These are phyloP conservation scores for Lepidopterella palustris DNA, from an alignment of 495 filamentous ascomycete genomes.

Conservation along the genomic window DNA sequence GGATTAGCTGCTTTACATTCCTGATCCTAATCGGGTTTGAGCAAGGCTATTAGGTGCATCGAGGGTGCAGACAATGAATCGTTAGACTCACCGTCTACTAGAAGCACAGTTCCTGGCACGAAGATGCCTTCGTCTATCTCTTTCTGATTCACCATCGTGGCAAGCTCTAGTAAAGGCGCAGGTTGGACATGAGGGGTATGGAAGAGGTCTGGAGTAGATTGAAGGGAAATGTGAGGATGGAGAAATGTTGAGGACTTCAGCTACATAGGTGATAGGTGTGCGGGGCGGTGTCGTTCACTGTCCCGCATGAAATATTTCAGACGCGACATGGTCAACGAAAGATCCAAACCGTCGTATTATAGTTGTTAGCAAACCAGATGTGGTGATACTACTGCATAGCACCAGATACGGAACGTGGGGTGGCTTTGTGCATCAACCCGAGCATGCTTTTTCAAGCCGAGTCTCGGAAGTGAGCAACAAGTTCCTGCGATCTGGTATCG, in stretches of 20 bases:
- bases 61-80: too few species aligned
- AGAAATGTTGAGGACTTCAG: neutral
- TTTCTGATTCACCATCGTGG: neutral
- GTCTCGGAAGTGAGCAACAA: too few species aligned
- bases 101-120: neutral
- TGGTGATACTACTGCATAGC: neutral
- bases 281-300: neutral
- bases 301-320: too few species aligned
- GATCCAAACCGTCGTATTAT: neutral
- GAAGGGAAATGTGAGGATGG: neutral
- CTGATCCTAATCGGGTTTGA: too few species aligned
- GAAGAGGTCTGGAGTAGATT: neutral
- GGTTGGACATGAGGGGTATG: neutral
- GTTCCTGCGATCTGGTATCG: too few species aligned
- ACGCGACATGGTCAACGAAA: neutral
- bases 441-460: too few species aligned
- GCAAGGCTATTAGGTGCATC: too few species aligned
- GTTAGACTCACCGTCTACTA: neutral
- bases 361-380: neutral
- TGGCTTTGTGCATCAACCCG: too few species aligned
- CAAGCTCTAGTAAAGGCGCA: neutral
- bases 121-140: neutral
- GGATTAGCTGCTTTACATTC: too few species aligned
- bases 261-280: neutral
- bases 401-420: neutral